Conservation (phyloP, 108 stramenopile genomes). For the Phaeodactylum tricornutum region DNA sequence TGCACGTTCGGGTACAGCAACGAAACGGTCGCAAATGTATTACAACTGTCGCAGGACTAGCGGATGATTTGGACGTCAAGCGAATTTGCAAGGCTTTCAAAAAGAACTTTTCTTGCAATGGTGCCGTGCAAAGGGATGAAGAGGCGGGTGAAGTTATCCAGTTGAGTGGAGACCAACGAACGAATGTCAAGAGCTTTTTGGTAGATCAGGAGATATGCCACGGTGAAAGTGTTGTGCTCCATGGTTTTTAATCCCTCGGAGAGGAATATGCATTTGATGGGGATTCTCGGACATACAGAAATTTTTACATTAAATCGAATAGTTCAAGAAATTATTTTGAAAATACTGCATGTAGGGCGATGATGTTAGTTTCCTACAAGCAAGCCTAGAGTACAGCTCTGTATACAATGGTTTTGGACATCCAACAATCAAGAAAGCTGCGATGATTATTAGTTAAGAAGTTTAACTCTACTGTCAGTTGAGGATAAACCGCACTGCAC, state of each 20-base stretch:
- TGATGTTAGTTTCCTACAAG: too few species aligned
- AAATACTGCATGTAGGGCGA: too few species aligned
- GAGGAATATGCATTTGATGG: neutral
- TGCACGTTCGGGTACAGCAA: constrained; percentile 98
- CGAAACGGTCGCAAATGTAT: constrained; percentile 98
- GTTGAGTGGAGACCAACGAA: constrained; percentile 94
- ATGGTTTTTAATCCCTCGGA: constrained; percentile 65
- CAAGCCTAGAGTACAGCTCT: too few species aligned
- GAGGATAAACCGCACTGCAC: too few species aligned
- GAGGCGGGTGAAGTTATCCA: constrained; percentile 96
- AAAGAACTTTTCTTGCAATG: constrained; percentile 98
- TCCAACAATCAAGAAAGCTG: too few species aligned
- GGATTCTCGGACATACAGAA: too few species aligned
- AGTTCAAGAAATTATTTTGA: too few species aligned
- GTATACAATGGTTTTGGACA: too few species aligned
- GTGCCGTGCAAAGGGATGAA: constrained; percentile 92
- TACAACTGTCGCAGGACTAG: constrained; percentile 93
- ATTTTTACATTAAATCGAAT: too few species aligned
- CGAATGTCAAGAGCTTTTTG: constrained; percentile 92
- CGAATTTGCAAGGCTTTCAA: constrained; percentile 98
- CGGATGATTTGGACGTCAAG: constrained; percentile 97
- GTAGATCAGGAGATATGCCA: constrained; percentile 95
- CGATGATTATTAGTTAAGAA: too few species aligned
- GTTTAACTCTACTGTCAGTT: too few species aligned
- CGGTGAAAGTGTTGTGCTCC: constrained; percentile 68